phyloP scores from a whole-genome alignment of 768 basidiomycete species.

The Boletus rubroflammeus region DNA sequence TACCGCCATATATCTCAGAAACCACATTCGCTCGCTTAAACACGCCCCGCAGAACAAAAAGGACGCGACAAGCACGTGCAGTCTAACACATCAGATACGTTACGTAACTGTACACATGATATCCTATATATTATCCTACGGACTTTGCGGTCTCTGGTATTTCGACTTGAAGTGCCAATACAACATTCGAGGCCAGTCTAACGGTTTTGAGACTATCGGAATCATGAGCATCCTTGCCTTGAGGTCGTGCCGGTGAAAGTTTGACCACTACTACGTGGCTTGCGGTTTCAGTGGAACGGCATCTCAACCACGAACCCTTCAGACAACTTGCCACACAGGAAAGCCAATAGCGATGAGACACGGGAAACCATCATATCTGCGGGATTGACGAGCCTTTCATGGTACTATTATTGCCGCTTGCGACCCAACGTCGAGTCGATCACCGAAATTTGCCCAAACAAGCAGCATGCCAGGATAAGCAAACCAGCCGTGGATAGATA shows the following conservation, averaged over 20 bases:
- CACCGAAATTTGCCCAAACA: not conserved
- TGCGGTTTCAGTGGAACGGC: not conserved
- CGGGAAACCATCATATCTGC: not conserved
- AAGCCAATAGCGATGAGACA: no score
- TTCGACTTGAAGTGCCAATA: not conserved
- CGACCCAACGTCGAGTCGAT: not conserved
- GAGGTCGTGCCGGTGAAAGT: not conserved
- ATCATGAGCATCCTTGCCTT: not conserved
- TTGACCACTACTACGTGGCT: not conserved
- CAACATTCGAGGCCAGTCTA: not conserved
- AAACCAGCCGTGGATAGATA: not conserved
- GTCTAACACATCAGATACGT: not conserved
- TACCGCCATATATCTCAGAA: not conserved
- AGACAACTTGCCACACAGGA: not conserved
- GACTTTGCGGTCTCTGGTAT: no score
- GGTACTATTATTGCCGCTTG: not conserved
- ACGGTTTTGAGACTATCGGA: not conserved
- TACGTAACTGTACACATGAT: no score
- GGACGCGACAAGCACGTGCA: constrained; percentile 1
- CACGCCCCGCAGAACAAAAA: not conserved
- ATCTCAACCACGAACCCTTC: not conserved
- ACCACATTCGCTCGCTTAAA: no score
- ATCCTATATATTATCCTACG: no score
- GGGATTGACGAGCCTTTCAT: not conserved
- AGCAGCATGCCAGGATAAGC: not conserved